Conservation (phyloP, 495 filamentous ascomycete species). For the Podospora fimiseda region DNA sequence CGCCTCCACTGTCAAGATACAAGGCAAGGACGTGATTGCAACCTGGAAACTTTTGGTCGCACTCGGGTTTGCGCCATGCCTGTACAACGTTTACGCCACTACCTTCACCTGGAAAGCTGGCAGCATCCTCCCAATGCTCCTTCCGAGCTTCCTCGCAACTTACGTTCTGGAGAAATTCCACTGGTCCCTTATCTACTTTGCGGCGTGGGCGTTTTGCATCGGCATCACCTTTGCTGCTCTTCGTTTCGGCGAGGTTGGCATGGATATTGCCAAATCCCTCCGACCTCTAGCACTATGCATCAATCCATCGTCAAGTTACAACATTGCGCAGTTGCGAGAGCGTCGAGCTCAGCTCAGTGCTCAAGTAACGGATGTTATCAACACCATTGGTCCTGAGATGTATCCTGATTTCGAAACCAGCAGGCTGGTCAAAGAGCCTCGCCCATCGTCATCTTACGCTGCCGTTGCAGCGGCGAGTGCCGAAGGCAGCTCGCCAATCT, state of each 20-base stretch:
- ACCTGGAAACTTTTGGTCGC: slow-evolving; percentile 97
- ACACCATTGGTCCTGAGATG: slow-evolving; percentile 90
- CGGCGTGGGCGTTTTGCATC: slow-evolving; percentile 74
- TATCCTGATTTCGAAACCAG: slow-evolving; percentile 91
- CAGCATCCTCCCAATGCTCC: slow-evolving; percentile 70
- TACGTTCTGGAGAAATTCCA: slow-evolving; percentile 73
- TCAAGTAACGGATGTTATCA: slow-evolving; percentile 88
- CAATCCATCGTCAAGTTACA: slow-evolving; percentile 76
- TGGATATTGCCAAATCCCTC: slow-evolving; percentile 97
- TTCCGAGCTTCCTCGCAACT: slow-evolving; percentile 78
- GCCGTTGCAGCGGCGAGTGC: slow-evolving; percentile 17
- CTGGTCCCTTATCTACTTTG: slow-evolving; percentile 65
- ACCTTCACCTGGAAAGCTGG: slow-evolving; percentile 19
- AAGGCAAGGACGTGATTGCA: slow-evolving; percentile 91
- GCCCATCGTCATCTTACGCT: slow-evolving; percentile 14
- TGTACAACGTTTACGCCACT: slow-evolving; percentile 54
- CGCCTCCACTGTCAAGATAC: slow-evolving; percentile 87
- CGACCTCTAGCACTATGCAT: slow-evolving; percentile 84
- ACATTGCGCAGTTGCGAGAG: slow-evolving; percentile 69
- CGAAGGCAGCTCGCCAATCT: slow-evolving; percentile 8
- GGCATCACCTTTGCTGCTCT: slow-evolving; percentile 88
- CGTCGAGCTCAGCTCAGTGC: slow-evolving; percentile 64
- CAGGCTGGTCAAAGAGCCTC: slow-evolving; percentile 59
- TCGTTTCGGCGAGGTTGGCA: slow-evolving; percentile 90
- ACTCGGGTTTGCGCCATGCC: slow-evolving; percentile 75